phyloP scores from a whole-genome alignment of 192 early-diverging fungal genomes.

The Thamnidium elegans region DNA sequence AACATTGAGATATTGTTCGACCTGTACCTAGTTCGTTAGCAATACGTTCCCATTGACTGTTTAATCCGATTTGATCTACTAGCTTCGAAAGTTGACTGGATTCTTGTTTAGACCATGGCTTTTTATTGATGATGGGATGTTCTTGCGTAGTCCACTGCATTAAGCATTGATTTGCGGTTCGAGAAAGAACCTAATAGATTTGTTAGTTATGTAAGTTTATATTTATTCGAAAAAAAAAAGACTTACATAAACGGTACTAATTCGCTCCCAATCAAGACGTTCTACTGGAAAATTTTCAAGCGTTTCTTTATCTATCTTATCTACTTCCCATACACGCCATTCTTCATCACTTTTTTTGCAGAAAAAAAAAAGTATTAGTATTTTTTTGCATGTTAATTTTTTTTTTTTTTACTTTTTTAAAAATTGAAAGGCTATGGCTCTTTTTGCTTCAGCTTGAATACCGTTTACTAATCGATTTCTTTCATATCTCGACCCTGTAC shows the following conservation, averaged over 20 bases:
- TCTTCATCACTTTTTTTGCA: constrained; percentile 1
- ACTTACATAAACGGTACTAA: constrained; percentile 19
- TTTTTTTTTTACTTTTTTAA: constrained; percentile 16
- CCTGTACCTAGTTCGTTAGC: constrained; percentile 61
- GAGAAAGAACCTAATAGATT: constrained; percentile 43
- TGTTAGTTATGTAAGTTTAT: too few species aligned
- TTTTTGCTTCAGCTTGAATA: constrained; percentile 20
- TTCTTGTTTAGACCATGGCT: constrained; percentile 63
- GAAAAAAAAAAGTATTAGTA: neutral
- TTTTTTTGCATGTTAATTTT: neutral
- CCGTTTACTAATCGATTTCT: constrained; percentile 12
- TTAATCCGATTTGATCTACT: constrained; percentile 41
- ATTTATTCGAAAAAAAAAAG: neutral
- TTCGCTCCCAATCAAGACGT: constrained; percentile 18
- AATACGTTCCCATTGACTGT: constrained; percentile 65
- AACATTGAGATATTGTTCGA: constrained; percentile 73
- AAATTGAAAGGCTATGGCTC: constrained; percentile 17
- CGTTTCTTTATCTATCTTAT: constrained; percentile 4
- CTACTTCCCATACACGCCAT: constrained; percentile 23
- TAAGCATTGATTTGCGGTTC: constrained; percentile 65
- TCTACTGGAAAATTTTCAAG: constrained; percentile 15
- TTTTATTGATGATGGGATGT: constrained; percentile 75
- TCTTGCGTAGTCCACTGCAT: constrained; percentile 80
- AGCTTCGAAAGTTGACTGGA: constrained; percentile 42
- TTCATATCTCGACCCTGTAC: constrained; percentile 15